These are phyloP conservation scores for Chlamydomonas applanata DNA, from an alignment of 139 green algal genomes.

Conservation along the genomic window DNA sequence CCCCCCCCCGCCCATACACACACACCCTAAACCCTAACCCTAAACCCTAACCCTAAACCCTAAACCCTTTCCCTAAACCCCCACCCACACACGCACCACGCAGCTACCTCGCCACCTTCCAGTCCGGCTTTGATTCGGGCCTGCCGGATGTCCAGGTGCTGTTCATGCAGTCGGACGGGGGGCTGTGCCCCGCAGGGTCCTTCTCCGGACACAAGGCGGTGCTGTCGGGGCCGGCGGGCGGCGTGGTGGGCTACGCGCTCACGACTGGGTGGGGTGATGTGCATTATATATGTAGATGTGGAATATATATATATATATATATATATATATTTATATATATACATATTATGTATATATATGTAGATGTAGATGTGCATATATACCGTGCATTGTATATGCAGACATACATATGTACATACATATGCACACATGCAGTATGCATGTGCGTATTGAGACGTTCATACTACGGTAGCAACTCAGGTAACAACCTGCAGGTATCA, in stretches of 20 bases:
- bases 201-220: constrained; percentile 94
- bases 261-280: constrained; percentile 81
- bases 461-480: too few species aligned
- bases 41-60: too few species aligned
- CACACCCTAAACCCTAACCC: neutral
- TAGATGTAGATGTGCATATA: neutral
- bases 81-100: neutral
- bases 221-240: constrained; percentile 89
- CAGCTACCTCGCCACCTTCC: constrained; percentile 65
- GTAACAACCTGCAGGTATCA: too few species aligned
- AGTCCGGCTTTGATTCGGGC: constrained; percentile 80
- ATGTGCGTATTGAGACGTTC: too few species aligned
- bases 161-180: constrained; percentile 93
- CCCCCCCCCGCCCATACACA: too few species aligned
- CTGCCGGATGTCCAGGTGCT: constrained; percentile 54
- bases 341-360: too few species aligned
- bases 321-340: too few species aligned
- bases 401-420: neutral
- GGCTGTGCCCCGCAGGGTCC: constrained; percentile 62
- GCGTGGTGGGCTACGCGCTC: constrained; percentile 87
- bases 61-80: too few species aligned
- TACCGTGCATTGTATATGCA: neutral
- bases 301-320: neutral
- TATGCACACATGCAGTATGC: neutral
- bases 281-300: constrained; percentile 22